Conservation (phyloP, 106 monocot genomes). For the Dendrobium chrysotoxum region DNA sequence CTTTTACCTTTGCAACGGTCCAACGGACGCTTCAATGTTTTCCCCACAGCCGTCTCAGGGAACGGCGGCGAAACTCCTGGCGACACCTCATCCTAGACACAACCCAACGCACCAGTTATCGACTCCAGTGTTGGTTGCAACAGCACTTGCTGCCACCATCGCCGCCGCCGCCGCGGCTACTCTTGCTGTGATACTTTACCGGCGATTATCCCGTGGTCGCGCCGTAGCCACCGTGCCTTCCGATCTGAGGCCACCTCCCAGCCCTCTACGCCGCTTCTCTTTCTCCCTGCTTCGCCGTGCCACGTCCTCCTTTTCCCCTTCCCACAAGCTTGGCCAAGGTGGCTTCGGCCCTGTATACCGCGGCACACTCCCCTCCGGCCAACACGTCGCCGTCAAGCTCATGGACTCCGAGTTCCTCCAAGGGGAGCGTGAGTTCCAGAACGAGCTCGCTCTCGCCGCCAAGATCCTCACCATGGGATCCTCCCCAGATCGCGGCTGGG, state of each 20-base stretch:
- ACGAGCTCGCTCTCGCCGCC: constrained; percentile 69
- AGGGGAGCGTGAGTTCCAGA: constrained; percentile 84
- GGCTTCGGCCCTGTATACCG: constrained; percentile 71
- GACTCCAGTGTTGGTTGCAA: neutral
- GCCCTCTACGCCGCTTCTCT: neutral
- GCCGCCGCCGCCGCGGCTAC: neutral
- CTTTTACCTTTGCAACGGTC: neutral
- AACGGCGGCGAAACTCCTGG: neutral
- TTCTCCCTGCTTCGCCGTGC: constrained; percentile 48
- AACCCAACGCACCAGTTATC: neutral
- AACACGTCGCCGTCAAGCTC: constrained; percentile 71
- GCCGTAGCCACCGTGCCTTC: constrained; percentile 11
- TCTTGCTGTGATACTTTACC: constrained; percentile 12
- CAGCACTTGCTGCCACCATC: neutral
- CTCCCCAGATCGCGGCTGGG: constrained; percentile 12
- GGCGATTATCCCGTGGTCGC: constrained; percentile 12
- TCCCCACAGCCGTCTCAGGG: neutral
- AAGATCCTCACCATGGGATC: constrained; percentile 20
- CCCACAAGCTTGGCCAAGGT: constrained; percentile 56
- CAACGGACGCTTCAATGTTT: neutral
- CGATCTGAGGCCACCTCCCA: neutral
- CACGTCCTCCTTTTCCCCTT: constrained; percentile 39
- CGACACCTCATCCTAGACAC: neutral
- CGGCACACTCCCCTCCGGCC: constrained; percentile 32
- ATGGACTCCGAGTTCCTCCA: constrained; percentile 84